phyloP scores from a whole-genome alignment of 768 basidiomycete genomes.

The Termitomyces titanicus region DNA sequence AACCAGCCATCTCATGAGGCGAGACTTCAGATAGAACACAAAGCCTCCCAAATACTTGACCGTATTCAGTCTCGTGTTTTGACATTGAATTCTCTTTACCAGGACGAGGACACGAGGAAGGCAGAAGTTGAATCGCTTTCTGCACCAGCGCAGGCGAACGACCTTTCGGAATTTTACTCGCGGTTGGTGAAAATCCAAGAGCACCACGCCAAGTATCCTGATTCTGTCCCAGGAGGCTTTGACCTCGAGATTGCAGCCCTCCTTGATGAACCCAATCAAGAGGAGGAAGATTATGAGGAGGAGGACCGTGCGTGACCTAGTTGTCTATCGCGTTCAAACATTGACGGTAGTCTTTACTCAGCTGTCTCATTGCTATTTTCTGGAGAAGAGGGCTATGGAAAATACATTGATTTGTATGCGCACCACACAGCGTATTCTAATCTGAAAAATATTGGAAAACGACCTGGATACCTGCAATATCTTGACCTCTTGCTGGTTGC shows the following conservation, averaged over 20 bases:
- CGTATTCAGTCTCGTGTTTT: conserved; percentile 69
- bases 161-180: conserved; percentile 93
- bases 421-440: conserved; percentile 90
- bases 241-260: conserved; percentile 80
- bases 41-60: conserved; percentile 84
- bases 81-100: conserved; percentile 69
- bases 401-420: conserved; percentile 89
- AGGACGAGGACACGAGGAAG: conserved; percentile 70
- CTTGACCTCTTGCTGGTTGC: conserved; percentile 79
- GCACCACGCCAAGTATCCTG: conserved; percentile 95
- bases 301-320: conserved; percentile 72
- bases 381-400: conserved; percentile 93
- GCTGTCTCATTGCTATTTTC: conserved; percentile 87
- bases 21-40: conserved; percentile 78
- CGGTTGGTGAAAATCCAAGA: conserved; percentile 96
- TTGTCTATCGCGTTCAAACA: conserved; percentile 3
- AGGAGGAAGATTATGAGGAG: conserved; percentile 75
- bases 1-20: conserved; percentile 58
- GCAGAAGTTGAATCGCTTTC: conserved; percentile 66
- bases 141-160: conserved; percentile 52
- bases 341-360: conserved; percentile 22
- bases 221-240: conserved; percentile 76
- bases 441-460: conserved; percentile 77
- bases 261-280: conserved; percentile 72
- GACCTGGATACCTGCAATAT: conserved; percentile 90